Base-by-base conservation (phyloP, 106 monocot genomes). In the Acorus calamus region DNA sequence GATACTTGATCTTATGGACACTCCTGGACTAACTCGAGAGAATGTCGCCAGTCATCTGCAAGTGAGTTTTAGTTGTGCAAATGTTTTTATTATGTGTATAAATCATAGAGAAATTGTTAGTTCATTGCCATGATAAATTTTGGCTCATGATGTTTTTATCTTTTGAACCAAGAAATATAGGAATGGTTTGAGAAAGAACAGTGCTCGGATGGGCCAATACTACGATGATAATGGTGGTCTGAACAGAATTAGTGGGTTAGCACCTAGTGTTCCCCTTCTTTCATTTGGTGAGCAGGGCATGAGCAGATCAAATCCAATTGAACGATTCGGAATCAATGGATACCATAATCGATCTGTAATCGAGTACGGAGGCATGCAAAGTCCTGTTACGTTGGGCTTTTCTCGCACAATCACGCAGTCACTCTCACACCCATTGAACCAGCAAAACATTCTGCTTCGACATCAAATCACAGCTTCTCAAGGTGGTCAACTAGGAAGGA, bases 1-100 rank as follows among this genome's bases (percentile, higher is more conserved):
- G 41, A 79, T 79, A 55, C 69, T 70, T 52, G 70, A 74, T 9
- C 4, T 61, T 4, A 74, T 79, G 74, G 28, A 66, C 12, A 50
- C 62, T 13, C 49, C 69, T 2, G 74, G 74, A 47, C 55, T 79
- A 10, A 66, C 69, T 12, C 50, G 74, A 66, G 69, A 70, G 42
- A 74, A 79, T 52, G 61, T 79, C 52, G 72, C 78, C 2, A 78
- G 78, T 50, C 78, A 78, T 78, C 63, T 78, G 11, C 78, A 78
- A 73, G 73, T 71, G 8, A 51, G 7, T 55, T 69, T 52, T 49
- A 47, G 14, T 52, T 45, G 9, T 2, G 47, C 44, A 13, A 10
- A 6, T 42, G 43, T 52, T 45, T 8, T 9, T 2, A 6, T 50
- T 45, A 11, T 14, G 8, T 8, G 14, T 8, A 66, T 9, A 11